Evolutionary conservation across 495 filamentous ascomycete genomes (phyloP).

Genomic region (Diplogelasinospora grovesii): DNA sequence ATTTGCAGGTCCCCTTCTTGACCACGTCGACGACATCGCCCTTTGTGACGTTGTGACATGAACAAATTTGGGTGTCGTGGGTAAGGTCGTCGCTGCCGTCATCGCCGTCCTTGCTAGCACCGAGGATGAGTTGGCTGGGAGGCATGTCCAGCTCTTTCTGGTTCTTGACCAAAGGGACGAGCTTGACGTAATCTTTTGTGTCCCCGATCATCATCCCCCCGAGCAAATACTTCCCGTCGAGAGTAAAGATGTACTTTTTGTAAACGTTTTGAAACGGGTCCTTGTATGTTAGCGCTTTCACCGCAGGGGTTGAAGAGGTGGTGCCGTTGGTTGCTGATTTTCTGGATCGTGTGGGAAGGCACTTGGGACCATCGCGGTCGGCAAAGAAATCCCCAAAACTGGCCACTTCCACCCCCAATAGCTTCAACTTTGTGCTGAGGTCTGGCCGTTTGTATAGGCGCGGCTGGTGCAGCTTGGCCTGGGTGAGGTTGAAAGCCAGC

Average conservation of each 20-base stretch:
- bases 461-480: slow-evolving; percentile 63
- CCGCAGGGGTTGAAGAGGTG: slow-evolving; percentile 48
- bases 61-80: slow-evolving; percentile 88
- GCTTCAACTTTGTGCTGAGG: slow-evolving; percentile 88
- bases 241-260: slow-evolving; percentile 92
- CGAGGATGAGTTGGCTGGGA: slow-evolving; percentile 85
- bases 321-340: slow-evolving; percentile 49
- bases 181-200: slow-evolving; percentile 86
- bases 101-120: slow-evolving; percentile 64
- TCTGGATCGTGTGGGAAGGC: slow-evolving; percentile 52
- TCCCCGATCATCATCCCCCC: slow-evolving; percentile 99
- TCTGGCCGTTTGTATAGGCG: slow-evolving; percentile 78
- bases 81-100: slow-evolving; percentile 55
- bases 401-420: slow-evolving; percentile 89
- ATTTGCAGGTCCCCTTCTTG: slow-evolving; percentile 79
- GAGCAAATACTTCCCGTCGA: slow-evolving; percentile 87
- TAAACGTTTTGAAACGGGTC: slow-evolving; percentile 93
- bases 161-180: slow-evolving; percentile 89
- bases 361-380: slow-evolving; percentile 77
- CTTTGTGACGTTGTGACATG: slow-evolving; percentile 94
- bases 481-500: slow-evolving; percentile 87
- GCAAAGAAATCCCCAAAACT: slow-evolving; percentile 97
- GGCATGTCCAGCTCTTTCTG: slow-evolving; percentile 79
- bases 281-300: slow-evolving; percentile 87
- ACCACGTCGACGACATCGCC: slow-evolving; percentile 68